phyloP scores from a whole-genome alignment of 2,329 filamentous ascomycete species.

The Penicillium sp. region DNA sequence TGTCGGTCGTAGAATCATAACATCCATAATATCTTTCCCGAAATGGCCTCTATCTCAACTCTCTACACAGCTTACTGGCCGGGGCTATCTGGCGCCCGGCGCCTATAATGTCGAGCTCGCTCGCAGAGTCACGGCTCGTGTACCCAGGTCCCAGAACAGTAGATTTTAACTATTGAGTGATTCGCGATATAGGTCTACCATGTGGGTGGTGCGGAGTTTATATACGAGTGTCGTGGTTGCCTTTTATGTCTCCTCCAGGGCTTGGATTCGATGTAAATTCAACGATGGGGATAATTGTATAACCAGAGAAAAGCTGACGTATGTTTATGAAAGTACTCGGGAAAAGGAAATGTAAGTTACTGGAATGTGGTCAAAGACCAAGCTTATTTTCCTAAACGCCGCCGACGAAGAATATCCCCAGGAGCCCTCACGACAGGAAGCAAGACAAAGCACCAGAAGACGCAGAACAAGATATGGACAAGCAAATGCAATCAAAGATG shows the following conservation, averaged over 20 bases:
- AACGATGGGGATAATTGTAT: too few species aligned
- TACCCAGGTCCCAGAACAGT: conserved; percentile 11
- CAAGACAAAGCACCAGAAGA: not conserved
- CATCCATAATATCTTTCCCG: too few species aligned
- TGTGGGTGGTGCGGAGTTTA: not conserved
- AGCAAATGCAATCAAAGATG: conserved; percentile 3
- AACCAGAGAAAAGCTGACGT: not conserved
- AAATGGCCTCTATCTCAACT: too few species aligned
- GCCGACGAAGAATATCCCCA: not conserved
- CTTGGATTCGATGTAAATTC: not conserved
- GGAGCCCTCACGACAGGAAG: not conserved
- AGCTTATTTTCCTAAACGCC: not conserved
- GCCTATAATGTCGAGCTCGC: conserved; percentile 7
- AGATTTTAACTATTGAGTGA: conserved; percentile 6
- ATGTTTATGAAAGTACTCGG: not conserved
- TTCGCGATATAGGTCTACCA: not conserved
- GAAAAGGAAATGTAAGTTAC: not conserved
- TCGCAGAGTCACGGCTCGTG: conserved; percentile 6
- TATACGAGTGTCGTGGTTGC: not conserved
- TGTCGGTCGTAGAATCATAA: too few species aligned
- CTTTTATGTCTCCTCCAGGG: not conserved
- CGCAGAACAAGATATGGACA: not conserved
- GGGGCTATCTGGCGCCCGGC: not conserved
- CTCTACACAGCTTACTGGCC: conserved; percentile 5
- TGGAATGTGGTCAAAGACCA: not conserved